Evolutionary conservation across 139 green algal species (phyloP).

Genomic region (Chlamydomonas sp.): DNA sequence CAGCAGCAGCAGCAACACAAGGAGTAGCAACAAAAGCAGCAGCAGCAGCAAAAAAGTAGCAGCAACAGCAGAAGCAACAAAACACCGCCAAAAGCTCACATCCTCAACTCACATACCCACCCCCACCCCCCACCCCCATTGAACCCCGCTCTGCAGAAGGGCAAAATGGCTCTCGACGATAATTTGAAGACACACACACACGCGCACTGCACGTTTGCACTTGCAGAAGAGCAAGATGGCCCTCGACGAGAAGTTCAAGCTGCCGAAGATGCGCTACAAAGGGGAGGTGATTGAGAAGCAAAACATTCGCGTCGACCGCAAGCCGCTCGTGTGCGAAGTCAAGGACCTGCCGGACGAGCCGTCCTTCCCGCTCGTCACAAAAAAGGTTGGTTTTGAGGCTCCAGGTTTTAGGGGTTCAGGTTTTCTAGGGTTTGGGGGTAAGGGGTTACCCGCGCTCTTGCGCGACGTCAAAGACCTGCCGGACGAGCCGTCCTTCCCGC

Average conservation of each 20-base stretch:
- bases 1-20: too few species aligned
- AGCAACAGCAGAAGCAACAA: too few species aligned
- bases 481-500: too few species aligned
- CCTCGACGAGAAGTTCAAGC: slow-evolving; percentile 64
- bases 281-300: slow-evolving; percentile 31
- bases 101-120: too few species aligned
- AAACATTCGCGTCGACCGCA: slow-evolving; percentile 28
- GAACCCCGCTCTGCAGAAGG: too few species aligned
- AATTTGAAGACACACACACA: too few species aligned
- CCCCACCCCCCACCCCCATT: too few species aligned
- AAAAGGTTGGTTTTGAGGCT: slow-evolving; percentile 17
- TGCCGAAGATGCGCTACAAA: slow-evolving; percentile 78
- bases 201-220: too few species aligned
- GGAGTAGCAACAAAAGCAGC: too few species aligned
- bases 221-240: slow-evolving; percentile 39
- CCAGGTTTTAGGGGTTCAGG: background rate
- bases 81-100: too few species aligned
- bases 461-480: background rate
- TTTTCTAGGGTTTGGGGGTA: background rate
- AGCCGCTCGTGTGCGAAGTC: slow-evolving; percentile 41
- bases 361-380: slow-evolving; percentile 33
- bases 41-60: too few species aligned
- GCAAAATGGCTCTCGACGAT: slow-evolving; percentile 33
- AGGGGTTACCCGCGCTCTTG: background rate
- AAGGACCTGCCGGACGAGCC: slow-evolving; percentile 37